phyloP scores from a whole-genome alignment of 2,329 filamentous ascomycete species.

The Cladosporium halotolerans region DNA sequence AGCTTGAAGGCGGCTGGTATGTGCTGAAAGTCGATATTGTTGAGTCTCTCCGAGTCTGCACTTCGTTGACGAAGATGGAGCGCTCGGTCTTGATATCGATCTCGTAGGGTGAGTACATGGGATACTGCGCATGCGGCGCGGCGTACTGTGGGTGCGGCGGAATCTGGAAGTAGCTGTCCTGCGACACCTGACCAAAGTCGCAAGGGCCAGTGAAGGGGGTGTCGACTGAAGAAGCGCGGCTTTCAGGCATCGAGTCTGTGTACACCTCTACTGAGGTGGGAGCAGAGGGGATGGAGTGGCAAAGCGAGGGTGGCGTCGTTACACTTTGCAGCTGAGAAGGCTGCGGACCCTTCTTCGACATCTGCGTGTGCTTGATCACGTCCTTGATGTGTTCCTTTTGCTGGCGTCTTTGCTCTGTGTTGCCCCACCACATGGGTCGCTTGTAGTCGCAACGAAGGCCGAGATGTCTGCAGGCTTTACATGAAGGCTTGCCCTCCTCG shows the following conservation, averaged over 20 bases:
- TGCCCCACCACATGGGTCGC: slow-evolving; percentile 94
- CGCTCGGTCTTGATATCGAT: slow-evolving; percentile 94
- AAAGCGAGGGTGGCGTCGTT: slow-evolving; percentile 69
- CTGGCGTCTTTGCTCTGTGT: slow-evolving; percentile 73
- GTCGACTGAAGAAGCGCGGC: slow-evolving; percentile 70
- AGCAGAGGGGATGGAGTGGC: slow-evolving; percentile 60
- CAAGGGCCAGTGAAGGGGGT: slow-evolving; percentile 63
- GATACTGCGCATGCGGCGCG: slow-evolving; percentile 35
- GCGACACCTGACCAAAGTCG: slow-evolving; percentile 59
- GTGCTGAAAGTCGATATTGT: slow-evolving; percentile 89
- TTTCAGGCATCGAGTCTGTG: slow-evolving; percentile 66
- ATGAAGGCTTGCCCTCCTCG: slow-evolving; percentile 59
- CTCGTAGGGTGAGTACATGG: slow-evolving; percentile 72
- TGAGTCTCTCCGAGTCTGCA: slow-evolving; percentile 78
- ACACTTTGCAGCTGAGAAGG: slow-evolving; percentile 30
- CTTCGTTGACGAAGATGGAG: slow-evolving; percentile 87
- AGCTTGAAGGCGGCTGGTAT: slow-evolving; percentile 71
- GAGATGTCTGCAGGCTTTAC: slow-evolving; percentile 62
- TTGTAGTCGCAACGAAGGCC: slow-evolving; percentile 92
- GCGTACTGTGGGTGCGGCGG: slow-evolving; percentile 43
- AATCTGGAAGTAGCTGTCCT: slow-evolving; percentile 56
- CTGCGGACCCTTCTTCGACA: slow-evolving; percentile 72
- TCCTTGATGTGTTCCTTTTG: slow-evolving; percentile 97
- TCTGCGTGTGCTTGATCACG: slow-evolving; percentile 95
- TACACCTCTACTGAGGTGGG: slow-evolving; percentile 67